Evolutionary conservation across 768 basidiomycete species (phyloP), one percentile per base, ranked within the genome.

Genomic region (Auriscalpium microsporum): DNA sequence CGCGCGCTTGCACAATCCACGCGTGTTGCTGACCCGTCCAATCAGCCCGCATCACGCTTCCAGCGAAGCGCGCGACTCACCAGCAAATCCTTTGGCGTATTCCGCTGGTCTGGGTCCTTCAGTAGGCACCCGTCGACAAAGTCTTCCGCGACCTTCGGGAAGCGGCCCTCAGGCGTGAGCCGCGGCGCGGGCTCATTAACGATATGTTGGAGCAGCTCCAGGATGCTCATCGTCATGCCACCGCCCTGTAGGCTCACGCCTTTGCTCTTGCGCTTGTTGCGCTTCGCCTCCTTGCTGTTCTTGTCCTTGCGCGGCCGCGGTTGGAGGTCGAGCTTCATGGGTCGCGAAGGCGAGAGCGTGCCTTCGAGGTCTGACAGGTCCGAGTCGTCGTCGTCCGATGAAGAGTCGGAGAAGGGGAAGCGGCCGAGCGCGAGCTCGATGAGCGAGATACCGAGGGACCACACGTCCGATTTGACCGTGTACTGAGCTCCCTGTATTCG

Each of bases 401-500:
- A 74, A 3, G 85, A 84, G 65, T 91, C 87, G 45, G 91, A 84
- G 73, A 98, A 99, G 21, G 96, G 96, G 79, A 99, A 99, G 38
- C 93, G 87, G 14, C 95, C 96, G 35, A 95, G 82, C 0, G 94
- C 96, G 44, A 99, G 83, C 73, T 99, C 96, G 68, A 98, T 94
- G 48, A 99, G 78, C 8, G 94, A 90, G 66, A 99, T 93, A 34
- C 96, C 96, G 45, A 98, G 81, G 0, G 95, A 97, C 96, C 96
- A 99, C 4, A 98, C 95, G 64, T 99, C 96, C 4, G 94, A 97
- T 72, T 98, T 98, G 71, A 99, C 95, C 33, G 93, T 94, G 70
- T 99, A 98, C 66, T 91, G 90, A 1, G 93, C 93, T 50, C 96
- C 96, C 72, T 98, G 95, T 74, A 99, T 98, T 57, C 96, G 93